Evolutionary conservation across 1,139 yeast genomes (phyloP).

Genomic region (Meyerozyma athensensis): DNA sequence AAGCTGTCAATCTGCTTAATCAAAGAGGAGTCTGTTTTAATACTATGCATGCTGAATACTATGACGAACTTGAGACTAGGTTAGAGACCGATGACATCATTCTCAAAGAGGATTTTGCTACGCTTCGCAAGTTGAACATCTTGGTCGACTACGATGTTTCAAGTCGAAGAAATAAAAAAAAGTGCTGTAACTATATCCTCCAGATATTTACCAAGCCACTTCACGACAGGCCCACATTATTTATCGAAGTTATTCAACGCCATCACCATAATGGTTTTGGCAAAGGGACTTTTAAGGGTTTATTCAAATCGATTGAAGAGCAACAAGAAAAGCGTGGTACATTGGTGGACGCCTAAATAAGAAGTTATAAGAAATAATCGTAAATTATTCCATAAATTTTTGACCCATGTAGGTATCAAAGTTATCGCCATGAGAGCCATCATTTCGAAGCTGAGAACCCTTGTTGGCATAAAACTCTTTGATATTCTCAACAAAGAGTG

Average conservation of each 20-base stretch:
- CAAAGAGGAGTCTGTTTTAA: constrained; percentile 69
- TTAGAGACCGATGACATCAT: constrained; percentile 29
- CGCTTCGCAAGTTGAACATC: constrained; percentile 45
- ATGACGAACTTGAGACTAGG: constrained; percentile 42
- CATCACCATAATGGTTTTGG: constrained; percentile 82
- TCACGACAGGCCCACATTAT: constrained; percentile 74
- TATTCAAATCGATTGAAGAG: constrained; percentile 71
- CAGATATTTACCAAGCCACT: constrained; percentile 78
- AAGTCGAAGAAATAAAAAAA: constrained; percentile 22
- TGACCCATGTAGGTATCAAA: background rate
- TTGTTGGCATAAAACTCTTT: constrained; percentile 22
- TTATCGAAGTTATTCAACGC: constrained; percentile 76
- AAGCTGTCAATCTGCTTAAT: constrained; percentile 49
- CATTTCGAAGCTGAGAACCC: background rate
- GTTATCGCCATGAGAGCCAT: background rate
- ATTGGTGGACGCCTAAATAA: constrained; percentile 12
- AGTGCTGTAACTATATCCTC: constrained; percentile 55
- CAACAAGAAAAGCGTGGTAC: constrained; percentile 55
- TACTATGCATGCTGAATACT: constrained; percentile 51
- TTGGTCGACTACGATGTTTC: constrained; percentile 70
- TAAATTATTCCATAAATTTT: background rate
- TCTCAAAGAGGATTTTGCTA: constrained; percentile 44
- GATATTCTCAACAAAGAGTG: constrained; percentile 83
- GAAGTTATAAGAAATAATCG: background rate
- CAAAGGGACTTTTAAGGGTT: constrained; percentile 77